Conservation (phyloP, 129 eudicot genomes). For the Saposhnikovia divaricata region DNA sequence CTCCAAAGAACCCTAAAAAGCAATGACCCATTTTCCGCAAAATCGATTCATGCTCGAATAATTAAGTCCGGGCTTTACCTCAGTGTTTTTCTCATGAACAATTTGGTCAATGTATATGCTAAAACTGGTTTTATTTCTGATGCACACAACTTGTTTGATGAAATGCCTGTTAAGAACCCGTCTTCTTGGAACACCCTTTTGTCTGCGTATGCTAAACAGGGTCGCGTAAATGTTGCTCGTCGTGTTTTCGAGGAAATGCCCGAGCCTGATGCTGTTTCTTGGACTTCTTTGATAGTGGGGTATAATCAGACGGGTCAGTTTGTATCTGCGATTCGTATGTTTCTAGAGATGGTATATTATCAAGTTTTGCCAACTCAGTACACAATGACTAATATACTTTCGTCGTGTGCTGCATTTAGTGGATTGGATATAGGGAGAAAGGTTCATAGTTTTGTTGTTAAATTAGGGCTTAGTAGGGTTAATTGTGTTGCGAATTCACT, state of each 20-base stretch:
- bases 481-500: conserved; percentile 62
- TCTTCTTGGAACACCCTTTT: conserved; percentile 71
- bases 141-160: conserved; percentile 48
- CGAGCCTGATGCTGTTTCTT: conserved; percentile 67
- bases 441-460: conserved; percentile 53
- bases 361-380: conserved; percentile 50
- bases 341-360: conserved; percentile 42
- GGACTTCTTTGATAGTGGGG: conserved; percentile 73
- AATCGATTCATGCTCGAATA: conserved; percentile 41
- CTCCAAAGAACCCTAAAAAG: conserved; percentile 45
- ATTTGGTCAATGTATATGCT: conserved; percentile 26
- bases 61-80: conserved; percentile 59
- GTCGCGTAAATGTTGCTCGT: conserved; percentile 35
- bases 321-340: conserved; percentile 36
- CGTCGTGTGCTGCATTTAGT: conserved; percentile 54
- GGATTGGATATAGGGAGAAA: conserved; percentile 47
- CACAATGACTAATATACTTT: conserved; percentile 57
- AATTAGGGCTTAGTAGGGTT: conserved; percentile 44
- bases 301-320: conserved; percentile 53
- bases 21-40: conserved; percentile 34
- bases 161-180: conserved; percentile 49
- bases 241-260: conserved; percentile 46
- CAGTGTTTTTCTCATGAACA: conserved; percentile 43
- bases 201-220: conserved; percentile 71
- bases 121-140: conserved; percentile 42